phyloP scores from a whole-genome alignment of 208 protist genomes.

The Crithidia brevicula region DNA sequence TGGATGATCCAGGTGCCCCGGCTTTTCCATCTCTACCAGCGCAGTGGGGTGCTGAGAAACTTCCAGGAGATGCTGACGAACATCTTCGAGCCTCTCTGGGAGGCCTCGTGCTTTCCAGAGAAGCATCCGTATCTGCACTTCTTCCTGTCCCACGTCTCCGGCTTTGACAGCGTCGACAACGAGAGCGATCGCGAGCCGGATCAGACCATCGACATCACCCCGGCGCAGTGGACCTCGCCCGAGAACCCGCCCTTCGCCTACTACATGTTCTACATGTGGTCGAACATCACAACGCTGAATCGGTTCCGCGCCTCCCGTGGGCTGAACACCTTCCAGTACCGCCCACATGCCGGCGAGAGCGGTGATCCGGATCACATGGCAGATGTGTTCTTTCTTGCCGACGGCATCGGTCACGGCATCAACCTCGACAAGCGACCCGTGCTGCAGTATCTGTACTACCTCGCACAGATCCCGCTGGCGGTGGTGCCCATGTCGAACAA shows the following conservation, averaged over 20 bases:
- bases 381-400: conserved; percentile 85
- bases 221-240: conserved; percentile 45
- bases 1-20: conserved; percentile 98
- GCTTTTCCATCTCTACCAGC: conserved; percentile 81
- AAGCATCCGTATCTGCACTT: conserved; percentile 92
- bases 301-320: conserved; percentile 77
- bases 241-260: conserved; percentile 93
- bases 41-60: conserved; percentile 61
- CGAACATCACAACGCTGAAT: conserved; percentile 98
- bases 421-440: conserved; percentile 91
- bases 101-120: conserved; percentile 93
- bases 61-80: conserved; percentile 96
- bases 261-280: conserved; percentile 97
- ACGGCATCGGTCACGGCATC: conserved; percentile 97
- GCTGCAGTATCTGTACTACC: conserved; percentile 98
- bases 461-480: conserved; percentile 97
- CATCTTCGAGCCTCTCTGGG: conserved; percentile 98
- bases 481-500: conserved; percentile 99
- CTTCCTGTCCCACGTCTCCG: conserved; percentile 94
- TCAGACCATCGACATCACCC: conserved; percentile 38
- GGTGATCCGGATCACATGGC: conserved; percentile 88
- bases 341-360: conserved; percentile 97
- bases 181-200: conserved; percentile 93
- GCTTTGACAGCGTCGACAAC: conserved; percentile 97
- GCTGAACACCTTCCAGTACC: conserved; percentile 94